Conservation (phyloP, 305 asterid species). For the Fraxinus paxiana region DNA sequence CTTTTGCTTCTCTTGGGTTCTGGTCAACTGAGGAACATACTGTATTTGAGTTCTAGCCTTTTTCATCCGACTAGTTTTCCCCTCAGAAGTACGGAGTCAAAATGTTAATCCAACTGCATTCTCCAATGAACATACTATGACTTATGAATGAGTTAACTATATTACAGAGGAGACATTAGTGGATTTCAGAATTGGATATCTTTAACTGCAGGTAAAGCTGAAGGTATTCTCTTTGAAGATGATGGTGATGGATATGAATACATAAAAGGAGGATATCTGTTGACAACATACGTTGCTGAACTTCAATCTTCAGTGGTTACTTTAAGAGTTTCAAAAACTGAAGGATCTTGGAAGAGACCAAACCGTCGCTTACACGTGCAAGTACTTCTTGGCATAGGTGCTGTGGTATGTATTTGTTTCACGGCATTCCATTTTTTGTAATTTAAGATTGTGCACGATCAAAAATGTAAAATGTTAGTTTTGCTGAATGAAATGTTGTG, state of each 20-base stretch:
- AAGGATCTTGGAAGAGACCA: slow-evolving; percentile 84
- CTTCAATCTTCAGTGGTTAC: slow-evolving; percentile 59
- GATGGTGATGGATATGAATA: slow-evolving; percentile 90
- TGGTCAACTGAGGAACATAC: neutral
- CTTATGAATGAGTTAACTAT: neutral
- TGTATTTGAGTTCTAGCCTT: neutral
- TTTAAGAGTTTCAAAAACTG: slow-evolving; percentile 60
- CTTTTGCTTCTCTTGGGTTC: neutral
- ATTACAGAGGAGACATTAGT: neutral
- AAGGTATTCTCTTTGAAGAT: slow-evolving; percentile 82
- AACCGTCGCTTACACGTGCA: slow-evolving; percentile 70
- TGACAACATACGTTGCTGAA: slow-evolving; percentile 84
- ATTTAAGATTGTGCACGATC: slow-evolving; percentile 5
- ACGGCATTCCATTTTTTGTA: slow-evolving; percentile 2
- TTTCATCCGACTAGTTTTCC: neutral
- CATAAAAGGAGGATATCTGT: slow-evolving; percentile 57
- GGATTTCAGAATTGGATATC: slow-evolving; percentile 10
- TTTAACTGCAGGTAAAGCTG: slow-evolving; percentile 74
- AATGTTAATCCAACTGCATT: neutral
- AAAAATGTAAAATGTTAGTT: neutral
- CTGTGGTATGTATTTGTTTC: slow-evolving; percentile 52
- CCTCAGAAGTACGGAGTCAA: neutral
- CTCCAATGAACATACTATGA: neutral
- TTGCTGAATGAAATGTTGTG: slow-evolving; percentile 10
- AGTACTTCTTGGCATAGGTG: slow-evolving; percentile 68